These are phyloP conservation scores for Trichoderma sp. DNA, from an alignment of 2,329 filamentous ascomycete genomes.

Conservation along the genomic window DNA sequence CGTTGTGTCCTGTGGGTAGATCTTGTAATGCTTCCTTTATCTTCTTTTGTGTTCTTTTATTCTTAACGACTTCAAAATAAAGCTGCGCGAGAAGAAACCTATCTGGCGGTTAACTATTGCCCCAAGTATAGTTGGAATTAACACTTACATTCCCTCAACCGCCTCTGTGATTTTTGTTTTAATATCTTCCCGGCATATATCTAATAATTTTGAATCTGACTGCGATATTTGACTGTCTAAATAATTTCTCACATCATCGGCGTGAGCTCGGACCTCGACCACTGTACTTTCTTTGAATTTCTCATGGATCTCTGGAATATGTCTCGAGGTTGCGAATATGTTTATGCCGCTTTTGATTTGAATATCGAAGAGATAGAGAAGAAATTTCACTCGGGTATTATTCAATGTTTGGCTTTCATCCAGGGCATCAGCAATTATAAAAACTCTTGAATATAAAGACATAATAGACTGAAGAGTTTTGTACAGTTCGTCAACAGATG, in stretches of 20 bases:
- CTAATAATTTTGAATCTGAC: neutral
- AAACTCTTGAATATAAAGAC: neutral
- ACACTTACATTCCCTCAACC: neutral
- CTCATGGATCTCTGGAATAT: fast-evolving
- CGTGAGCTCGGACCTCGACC: neutral
- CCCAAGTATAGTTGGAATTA: neutral
- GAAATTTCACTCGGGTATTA: neutral
- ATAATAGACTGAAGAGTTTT: neutral
- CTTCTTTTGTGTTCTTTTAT: neutral
- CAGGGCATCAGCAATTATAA: neutral
- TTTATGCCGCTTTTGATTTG: neutral
- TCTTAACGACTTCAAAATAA: neutral
- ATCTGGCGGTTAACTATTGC: neutral
- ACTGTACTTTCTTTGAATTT: neutral
- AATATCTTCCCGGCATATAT: neutral
- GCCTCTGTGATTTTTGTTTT: neutral
- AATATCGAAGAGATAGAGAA: fast-evolving
- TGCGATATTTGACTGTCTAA: neutral
- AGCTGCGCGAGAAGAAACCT: neutral
- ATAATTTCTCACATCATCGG: neutral
- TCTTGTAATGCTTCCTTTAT: neutral
- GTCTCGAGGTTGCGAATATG: neutral
- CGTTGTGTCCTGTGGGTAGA: fast-evolving
- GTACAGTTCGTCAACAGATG: neutral
- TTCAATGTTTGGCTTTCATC: neutral